Percentiles rank a stretch among this genome's conserved stretches.
phyloP scores from a whole-genome alignment of 1,284 basidiomycete genomes.

The Athelia psychrophila region DNA sequence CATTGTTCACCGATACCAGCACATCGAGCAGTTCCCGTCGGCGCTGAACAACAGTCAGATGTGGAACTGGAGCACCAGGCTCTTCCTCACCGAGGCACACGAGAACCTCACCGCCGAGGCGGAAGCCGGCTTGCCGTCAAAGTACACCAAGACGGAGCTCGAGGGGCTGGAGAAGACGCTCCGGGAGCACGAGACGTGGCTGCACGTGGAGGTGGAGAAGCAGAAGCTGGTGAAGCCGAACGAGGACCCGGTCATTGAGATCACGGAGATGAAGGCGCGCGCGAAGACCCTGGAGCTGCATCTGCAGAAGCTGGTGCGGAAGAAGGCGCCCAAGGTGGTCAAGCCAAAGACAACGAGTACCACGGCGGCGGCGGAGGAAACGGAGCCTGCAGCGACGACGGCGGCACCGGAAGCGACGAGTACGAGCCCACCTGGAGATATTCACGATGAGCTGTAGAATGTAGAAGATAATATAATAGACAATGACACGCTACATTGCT shows the following conservation, averaged over 20 bases:
- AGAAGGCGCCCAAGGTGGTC: slow-evolving; percentile 57
- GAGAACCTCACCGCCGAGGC: slow-evolving; percentile 66
- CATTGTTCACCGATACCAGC: slow-evolving; percentile 82
- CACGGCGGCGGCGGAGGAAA: background rate
- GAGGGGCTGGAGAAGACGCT: slow-evolving; percentile 71
- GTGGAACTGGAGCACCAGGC: slow-evolving; percentile 77
- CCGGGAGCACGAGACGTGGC: slow-evolving; percentile 78
- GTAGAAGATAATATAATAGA: no score
- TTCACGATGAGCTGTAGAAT: slow-evolving; percentile 9
- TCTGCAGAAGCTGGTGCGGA: slow-evolving; percentile 63
- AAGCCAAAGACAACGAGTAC: slow-evolving; percentile 24
- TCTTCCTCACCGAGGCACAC: slow-evolving; percentile 81
- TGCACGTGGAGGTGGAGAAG: slow-evolving; percentile 74
- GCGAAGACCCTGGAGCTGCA: slow-evolving; percentile 78
- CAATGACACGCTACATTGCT: no score
- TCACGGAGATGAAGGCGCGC: slow-evolving; percentile 78
- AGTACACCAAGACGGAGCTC: slow-evolving; percentile 83
- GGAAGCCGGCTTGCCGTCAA: slow-evolving; percentile 57
- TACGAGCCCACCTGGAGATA: slow-evolving; percentile 1
- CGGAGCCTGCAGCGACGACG: background rate
- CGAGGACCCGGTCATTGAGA: slow-evolving; percentile 80
- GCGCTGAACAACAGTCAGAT: slow-evolving; percentile 76
- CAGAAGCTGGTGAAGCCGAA: slow-evolving; percentile 73
- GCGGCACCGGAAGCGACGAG: slow-evolving; percentile 1
- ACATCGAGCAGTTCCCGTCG: slow-evolving; percentile 75